These are phyloP conservation scores for Sequoia sempervirens DNA, from an alignment of 75 land plant genomes.

Conservation along the genomic window DNA sequence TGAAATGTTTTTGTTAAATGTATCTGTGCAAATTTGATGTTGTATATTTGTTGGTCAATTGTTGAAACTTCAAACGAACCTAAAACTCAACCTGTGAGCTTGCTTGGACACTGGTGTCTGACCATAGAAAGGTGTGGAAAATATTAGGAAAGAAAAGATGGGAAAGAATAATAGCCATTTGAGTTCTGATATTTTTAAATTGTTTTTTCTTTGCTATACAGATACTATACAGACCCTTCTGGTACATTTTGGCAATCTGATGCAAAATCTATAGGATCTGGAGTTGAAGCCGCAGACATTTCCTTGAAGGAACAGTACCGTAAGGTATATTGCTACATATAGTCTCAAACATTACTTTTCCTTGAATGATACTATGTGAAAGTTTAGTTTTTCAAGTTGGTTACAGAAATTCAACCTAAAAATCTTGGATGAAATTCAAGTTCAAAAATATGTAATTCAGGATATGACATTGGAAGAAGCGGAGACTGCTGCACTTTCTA, in stretches of 20 bases:
- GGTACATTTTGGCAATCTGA: slow-evolving; percentile 99
- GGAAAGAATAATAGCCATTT: not conserved
- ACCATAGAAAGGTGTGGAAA: not conserved
- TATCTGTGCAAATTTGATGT: not conserved
- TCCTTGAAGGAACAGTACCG: slow-evolving; percentile 89
- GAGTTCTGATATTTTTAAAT: not conserved
- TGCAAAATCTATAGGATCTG: slow-evolving; percentile 96
- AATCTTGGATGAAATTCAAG: not conserved
- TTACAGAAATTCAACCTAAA: not conserved
- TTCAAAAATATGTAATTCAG: slow-evolving; percentile 26
- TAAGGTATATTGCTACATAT: slow-evolving; percentile 46
- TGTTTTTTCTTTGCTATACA: slow-evolving; percentile 22
- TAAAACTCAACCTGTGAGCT: not conserved
- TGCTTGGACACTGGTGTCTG: not conserved
- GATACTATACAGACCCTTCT: slow-evolving; percentile 95
- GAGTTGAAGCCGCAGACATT: slow-evolving; percentile 96
- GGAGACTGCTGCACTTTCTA: slow-evolving; percentile 84
- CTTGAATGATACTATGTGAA: not conserved
- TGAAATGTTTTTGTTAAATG: not conserved
- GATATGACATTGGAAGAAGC: slow-evolving; percentile 85
- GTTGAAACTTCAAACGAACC: not conserved
- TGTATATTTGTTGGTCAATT: not conserved
- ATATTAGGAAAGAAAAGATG: not conserved
- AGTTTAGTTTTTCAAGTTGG: not conserved
- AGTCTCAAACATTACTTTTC: not conserved